Evolutionary conservation across 345 rosid genomes (phyloP).

Genomic region (Lagerstroemia speciosa): DNA sequence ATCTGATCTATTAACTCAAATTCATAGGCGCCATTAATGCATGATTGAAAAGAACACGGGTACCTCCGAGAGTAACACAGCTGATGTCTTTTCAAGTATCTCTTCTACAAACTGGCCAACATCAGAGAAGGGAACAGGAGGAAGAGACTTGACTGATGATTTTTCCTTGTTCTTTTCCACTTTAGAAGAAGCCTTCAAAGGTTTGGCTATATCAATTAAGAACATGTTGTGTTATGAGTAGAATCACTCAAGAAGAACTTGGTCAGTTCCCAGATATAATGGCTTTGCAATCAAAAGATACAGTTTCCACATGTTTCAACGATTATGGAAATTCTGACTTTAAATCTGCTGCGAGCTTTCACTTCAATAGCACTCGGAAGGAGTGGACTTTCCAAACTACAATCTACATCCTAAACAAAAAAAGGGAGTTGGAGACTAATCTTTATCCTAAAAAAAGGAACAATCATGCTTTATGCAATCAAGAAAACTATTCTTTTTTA

Average conservation of each 20-base stretch:
- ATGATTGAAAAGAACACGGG: neutral
- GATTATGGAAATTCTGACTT: neutral
- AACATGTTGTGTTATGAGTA: neutral
- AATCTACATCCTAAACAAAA: too few relatives aligned
- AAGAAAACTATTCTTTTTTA: neutral
- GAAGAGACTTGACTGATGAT: constrained; percentile 12
- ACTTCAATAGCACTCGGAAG: neutral
- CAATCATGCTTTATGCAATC: neutral
- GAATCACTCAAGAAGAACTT: neutral
- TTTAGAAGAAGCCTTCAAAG: constrained; percentile 27
- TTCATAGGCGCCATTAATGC: constrained; percentile 1
- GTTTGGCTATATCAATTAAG: constrained; percentile 39
- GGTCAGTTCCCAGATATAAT: neutral
- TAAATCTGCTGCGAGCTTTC: neutral
- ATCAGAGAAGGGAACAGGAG: constrained; percentile 25
- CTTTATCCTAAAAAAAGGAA: too few relatives aligned
- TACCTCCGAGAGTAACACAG: constrained; percentile 55
- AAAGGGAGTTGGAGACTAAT: too few relatives aligned
- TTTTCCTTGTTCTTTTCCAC: constrained; percentile 29
- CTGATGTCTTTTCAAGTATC: constrained; percentile 47
- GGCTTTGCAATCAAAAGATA: neutral
- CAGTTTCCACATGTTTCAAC: neutral
- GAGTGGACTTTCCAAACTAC: too few relatives aligned
- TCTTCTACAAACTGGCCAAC: constrained; percentile 61
- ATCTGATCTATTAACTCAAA: neutral